Evolutionary conservation across 1,139 yeast species (phyloP).

Genomic region (Blastobotrys apis): DNA sequence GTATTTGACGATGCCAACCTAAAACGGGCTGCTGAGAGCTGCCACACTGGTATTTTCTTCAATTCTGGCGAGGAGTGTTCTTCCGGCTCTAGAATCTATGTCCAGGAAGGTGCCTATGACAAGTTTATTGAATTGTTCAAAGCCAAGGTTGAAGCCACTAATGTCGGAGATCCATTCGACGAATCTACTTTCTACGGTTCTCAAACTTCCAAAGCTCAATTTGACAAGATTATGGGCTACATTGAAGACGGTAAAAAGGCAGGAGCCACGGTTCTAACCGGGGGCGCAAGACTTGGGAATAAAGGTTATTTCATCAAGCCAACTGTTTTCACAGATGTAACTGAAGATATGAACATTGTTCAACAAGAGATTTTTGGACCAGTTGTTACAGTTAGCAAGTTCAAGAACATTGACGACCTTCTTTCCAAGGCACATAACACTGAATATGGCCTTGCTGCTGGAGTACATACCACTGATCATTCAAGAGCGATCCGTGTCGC

Average conservation of each 20-base stretch:
- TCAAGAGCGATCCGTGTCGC: constrained; percentile 62
- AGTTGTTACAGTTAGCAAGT: constrained; percentile 69
- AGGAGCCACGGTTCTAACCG: constrained; percentile 69
- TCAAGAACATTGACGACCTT: constrained; percentile 67
- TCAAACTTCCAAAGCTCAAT: constrained; percentile 69
- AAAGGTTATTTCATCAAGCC: constrained; percentile 80
- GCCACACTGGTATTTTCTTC: constrained; percentile 57
- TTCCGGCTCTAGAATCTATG: constrained; percentile 74
- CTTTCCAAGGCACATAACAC: constrained; percentile 66
- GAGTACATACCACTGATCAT: constrained; percentile 65
- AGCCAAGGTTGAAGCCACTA: constrained; percentile 43
- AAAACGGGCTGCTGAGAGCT: constrained; percentile 49
- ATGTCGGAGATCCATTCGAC: constrained; percentile 73
- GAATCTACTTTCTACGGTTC: constrained; percentile 73
- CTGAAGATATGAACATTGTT: constrained; percentile 61
- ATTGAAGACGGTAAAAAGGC: constrained; percentile 66
- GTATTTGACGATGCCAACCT: constrained; percentile 63
- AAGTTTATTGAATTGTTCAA: constrained; percentile 50
- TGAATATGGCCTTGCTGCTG: constrained; percentile 81
- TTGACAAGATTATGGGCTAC: constrained; percentile 66
- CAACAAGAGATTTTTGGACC: constrained; percentile 88
- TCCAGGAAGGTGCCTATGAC: constrained; percentile 69
- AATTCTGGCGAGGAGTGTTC: constrained; percentile 82
- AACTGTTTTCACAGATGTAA: constrained; percentile 71
- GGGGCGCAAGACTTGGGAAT: constrained; percentile 57